Evolutionary conservation across 257 asterid genomes (phyloP).

Genomic region (Knoxia roxburghii): DNA sequence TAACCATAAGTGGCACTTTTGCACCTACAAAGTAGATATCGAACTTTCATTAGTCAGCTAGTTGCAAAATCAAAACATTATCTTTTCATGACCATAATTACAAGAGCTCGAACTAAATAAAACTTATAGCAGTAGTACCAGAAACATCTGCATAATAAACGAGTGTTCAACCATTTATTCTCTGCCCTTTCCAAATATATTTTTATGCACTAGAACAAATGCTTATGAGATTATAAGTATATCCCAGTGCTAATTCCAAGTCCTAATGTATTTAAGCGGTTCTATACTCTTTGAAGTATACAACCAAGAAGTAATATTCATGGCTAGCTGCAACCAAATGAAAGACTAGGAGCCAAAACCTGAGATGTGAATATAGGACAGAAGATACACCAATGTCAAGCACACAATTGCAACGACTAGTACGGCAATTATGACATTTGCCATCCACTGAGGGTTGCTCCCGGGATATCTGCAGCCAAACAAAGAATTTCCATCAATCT

Average conservation of each 20-base stretch:
- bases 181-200: neutral
- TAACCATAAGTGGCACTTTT: conserved; percentile 45
- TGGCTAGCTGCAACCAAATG: conserved; percentile 10
- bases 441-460: conserved; percentile 70
- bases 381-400: conserved; percentile 68
- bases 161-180: neutral
- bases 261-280: neutral
- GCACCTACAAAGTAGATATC: conserved; percentile 43
- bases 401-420: conserved; percentile 67
- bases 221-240: neutral
- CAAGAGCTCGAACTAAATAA: neutral
- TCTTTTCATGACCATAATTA: neutral
- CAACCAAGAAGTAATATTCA: neutral
- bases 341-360: conserved; percentile 36
- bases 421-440: conserved; percentile 47
- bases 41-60: neutral
- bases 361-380: conserved; percentile 87
- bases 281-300: neutral
- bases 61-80: neutral
- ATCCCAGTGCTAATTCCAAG: neutral
- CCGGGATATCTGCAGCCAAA: conserved; percentile 76
- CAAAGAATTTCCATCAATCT: conserved; percentile 14
- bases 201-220: neutral
- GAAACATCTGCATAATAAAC: neutral
- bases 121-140: neutral